Evolutionary conservation across 805 yeast genomes (phyloP).

Genomic region (Debaryomyces castellii): DNA sequence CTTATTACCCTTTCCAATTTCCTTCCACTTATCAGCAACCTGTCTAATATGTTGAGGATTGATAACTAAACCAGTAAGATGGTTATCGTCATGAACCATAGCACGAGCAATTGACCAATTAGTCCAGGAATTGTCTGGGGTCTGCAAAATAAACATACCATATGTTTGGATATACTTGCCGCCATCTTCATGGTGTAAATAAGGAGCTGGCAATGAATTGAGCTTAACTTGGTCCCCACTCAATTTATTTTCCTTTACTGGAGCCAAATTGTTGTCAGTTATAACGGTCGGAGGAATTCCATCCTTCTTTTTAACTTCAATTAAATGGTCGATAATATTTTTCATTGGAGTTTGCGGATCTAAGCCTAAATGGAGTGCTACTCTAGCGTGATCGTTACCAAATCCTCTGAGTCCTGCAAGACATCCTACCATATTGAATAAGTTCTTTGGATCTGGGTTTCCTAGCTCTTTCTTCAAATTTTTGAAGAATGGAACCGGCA

Average conservation of each 20-base stretch:
- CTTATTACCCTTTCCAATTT: slow-evolving; percentile 17
- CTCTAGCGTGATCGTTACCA: slow-evolving; percentile 21
- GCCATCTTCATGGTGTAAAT: slow-evolving; percentile 20
- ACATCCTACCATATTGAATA: slow-evolving; percentile 21
- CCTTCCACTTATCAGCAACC: slow-evolving; percentile 21
- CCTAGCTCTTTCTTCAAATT: slow-evolving; percentile 12
- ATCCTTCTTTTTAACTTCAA: slow-evolving; percentile 13
- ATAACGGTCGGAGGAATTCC: slow-evolving; percentile 14
- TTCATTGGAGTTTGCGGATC: slow-evolving; percentile 17
- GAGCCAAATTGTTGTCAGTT: slow-evolving; percentile 10
- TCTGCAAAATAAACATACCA: slow-evolving; percentile 23
- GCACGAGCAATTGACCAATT: slow-evolving; percentile 29
- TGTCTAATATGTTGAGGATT: slow-evolving; percentile 23
- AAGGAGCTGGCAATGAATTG: slow-evolving; percentile 17
- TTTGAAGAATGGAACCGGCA: slow-evolving; percentile 21
- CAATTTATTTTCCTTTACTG: slow-evolving; percentile 16
- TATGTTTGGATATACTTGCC: slow-evolving; percentile 26
- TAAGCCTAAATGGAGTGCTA: slow-evolving; percentile 21
- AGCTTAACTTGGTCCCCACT: slow-evolving; percentile 18
- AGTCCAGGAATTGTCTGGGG: slow-evolving; percentile 24
- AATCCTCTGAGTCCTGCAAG: slow-evolving; percentile 19
- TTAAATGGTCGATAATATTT: slow-evolving; percentile 18
- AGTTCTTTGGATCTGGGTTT: slow-evolving; percentile 10
- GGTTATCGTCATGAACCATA: slow-evolving; percentile 19
- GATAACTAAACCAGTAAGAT: slow-evolving; percentile 22